phyloP scores from a whole-genome alignment of 148 eudicot species.

The Polygonum aviculare region DNA sequence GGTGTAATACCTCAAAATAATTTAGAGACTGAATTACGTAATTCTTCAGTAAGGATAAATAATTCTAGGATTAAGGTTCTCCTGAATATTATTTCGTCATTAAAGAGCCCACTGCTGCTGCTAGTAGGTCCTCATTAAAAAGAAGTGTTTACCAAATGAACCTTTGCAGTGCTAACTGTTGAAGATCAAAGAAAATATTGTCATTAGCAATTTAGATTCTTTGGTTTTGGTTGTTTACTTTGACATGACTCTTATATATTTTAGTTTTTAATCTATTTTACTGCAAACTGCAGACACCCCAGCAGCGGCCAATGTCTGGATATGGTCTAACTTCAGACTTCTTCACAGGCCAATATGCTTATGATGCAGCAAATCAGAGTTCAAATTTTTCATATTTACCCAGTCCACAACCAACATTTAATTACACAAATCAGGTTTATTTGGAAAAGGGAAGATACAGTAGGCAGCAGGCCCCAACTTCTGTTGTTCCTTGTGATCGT shows the following conservation, averaged over 20 bases:
- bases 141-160: neutral
- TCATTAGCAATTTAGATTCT: neutral
- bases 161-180: neutral
- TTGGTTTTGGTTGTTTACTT: neutral
- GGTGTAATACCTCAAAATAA: neutral
- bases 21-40: neutral
- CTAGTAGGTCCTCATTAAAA: neutral
- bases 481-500: conserved; percentile 54
- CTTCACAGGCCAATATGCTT: conserved; percentile 42
- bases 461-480: conserved; percentile 47
- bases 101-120: neutral
- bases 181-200: neutral
- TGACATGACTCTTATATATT: neutral
- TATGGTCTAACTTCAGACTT: conserved; percentile 49
- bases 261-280: neutral
- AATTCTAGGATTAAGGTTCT: neutral
- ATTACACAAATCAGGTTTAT: conserved; percentile 36
- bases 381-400: conserved; percentile 38
- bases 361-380: conserved; percentile 43
- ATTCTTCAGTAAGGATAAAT: neutral
- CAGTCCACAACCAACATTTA: conserved; percentile 36
- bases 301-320: conserved; percentile 62
- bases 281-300: conserved; percentile 37
- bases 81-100: neutral
- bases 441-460: conserved; percentile 62